A percentile compares a stretch with the other conserved stretches of the same genome.
phyloP scores from a whole-genome alignment of 2,329 filamentous ascomycete species.

The Anisogramma anomala region DNA sequence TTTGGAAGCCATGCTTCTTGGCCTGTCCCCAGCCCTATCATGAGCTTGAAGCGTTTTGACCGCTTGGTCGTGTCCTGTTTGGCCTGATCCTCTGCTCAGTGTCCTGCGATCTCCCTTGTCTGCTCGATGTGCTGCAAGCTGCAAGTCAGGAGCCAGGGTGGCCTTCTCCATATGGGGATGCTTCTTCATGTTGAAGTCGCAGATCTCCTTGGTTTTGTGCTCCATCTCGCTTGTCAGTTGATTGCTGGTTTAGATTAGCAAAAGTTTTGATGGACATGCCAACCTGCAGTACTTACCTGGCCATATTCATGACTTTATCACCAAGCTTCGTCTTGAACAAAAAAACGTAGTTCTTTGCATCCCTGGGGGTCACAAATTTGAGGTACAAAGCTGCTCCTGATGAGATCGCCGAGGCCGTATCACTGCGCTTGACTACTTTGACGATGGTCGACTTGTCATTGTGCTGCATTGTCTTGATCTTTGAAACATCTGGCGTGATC shows the following conservation, averaged over 20 bases:
- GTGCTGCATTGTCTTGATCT: background rate
- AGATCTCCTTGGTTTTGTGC: background rate
- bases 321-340: background rate
- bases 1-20: background rate
- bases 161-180: no score
- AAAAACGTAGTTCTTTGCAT: background rate
- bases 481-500: conserved; percentile 6
- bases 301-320: background rate
- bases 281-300: conserved; percentile 1
- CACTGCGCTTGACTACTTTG: background rate
- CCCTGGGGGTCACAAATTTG: conserved; percentile 7
- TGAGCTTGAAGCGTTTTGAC: conserved; percentile 1
- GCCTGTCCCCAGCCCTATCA: conserved; percentile 2
- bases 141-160: background rate
- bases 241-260: conserved; percentile 1
- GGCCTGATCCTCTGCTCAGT: background rate
- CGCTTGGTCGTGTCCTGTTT: background rate
- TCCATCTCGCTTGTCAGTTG: background rate
- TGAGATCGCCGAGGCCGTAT: background rate
- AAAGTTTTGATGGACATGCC: no score
- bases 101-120: background rate
- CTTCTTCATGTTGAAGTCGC: background rate
- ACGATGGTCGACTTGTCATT: background rate
- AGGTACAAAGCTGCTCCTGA: conserved; percentile 2
- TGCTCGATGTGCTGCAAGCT: conserved; percentile 1